phyloP scores from a whole-genome alignment of 202 grass and related monocot genomes.

The Setaria italica region DNA sequence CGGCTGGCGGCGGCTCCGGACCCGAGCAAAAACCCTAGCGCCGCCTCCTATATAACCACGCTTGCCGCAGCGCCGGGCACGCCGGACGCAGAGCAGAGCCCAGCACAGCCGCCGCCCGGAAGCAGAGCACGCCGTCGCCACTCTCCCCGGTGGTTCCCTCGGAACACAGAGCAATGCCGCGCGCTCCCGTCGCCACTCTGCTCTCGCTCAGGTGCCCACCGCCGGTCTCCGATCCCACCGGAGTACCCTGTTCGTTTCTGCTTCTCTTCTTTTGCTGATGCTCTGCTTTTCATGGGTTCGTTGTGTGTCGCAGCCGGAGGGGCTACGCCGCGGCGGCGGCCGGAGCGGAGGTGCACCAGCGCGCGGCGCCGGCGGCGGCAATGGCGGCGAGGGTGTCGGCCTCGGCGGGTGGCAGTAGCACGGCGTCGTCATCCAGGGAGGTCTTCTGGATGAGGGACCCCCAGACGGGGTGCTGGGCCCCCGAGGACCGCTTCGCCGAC shows the following conservation, averaged over 20 bases:
- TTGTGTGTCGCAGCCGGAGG: slow-evolving; percentile 32
- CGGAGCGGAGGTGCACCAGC: slow-evolving; percentile 3
- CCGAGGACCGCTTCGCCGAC: slow-evolving; percentile 61
- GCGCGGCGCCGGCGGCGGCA: neutral
- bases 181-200: neutral
- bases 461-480: slow-evolving; percentile 64
- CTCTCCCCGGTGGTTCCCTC: neutral
- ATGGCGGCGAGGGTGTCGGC: neutral
- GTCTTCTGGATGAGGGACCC: slow-evolving; percentile 83
- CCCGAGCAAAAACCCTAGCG: slow-evolving; percentile 46
- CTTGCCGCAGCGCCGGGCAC: neutral
- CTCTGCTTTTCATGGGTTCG: neutral
- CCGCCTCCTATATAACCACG: slow-evolving; percentile 20
- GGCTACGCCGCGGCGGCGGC: slow-evolving; percentile 25
- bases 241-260: neutral
- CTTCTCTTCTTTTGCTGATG: neutral
- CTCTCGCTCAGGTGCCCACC: slow-evolving; percentile 10
- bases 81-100: too few relatives aligned
- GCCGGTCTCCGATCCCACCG: neutral
- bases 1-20: neutral
- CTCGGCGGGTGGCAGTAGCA: neutral
- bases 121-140: slow-evolving; percentile 8
- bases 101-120: too few relatives aligned
- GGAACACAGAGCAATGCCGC: slow-evolving; percentile 13
- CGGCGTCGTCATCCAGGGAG: slow-evolving; percentile 36